Percentiles rank a stretch among this genome's conserved stretches.
phyloP scores from a whole-genome alignment of 331 rosid genomes.

The Stylosanthes scabra region DNA sequence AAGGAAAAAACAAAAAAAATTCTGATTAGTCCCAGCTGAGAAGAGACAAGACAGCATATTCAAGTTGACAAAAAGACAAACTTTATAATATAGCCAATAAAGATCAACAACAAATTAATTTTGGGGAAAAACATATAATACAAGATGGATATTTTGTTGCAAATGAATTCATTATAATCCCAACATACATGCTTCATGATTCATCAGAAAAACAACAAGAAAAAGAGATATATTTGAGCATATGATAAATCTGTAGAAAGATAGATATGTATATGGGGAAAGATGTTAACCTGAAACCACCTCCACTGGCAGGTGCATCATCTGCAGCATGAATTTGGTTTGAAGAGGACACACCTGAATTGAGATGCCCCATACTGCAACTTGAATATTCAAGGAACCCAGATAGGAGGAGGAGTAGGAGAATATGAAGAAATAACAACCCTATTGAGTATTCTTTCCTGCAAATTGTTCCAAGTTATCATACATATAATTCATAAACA shows the following conservation, averaged over 20 bases:
- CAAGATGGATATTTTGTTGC: neutral
- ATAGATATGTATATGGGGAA: neutral
- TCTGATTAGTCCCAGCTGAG: neutral
- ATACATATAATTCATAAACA: neutral
- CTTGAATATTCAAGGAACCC: constrained; percentile 41
- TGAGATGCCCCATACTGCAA: constrained; percentile 80
- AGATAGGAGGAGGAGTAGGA: constrained; percentile 36
- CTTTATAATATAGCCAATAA: too few relatives aligned
- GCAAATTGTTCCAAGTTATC: constrained; percentile 44
- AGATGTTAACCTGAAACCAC: constrained; percentile 78
- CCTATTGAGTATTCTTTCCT: constrained; percentile 38
- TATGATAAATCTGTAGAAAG: constrained; percentile 31
- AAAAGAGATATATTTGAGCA: neutral
- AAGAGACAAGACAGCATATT: constrained; percentile 7
- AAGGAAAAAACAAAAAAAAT: too few relatives aligned
- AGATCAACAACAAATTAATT: constrained; percentile 1
- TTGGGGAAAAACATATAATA: neutral
- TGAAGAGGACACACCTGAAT: constrained; percentile 75
- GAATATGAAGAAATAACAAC: constrained; percentile 43
- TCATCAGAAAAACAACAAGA: neutral
- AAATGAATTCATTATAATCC: constrained; percentile 5
- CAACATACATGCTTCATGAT: neutral
- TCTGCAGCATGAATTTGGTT: constrained; percentile 70
- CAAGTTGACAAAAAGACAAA: neutral
- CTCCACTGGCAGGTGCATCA: constrained; percentile 87